phyloP scores from a whole-genome alignment of 2,329 filamentous ascomycete genomes.

The Sphaerostilbella broomeana region DNA sequence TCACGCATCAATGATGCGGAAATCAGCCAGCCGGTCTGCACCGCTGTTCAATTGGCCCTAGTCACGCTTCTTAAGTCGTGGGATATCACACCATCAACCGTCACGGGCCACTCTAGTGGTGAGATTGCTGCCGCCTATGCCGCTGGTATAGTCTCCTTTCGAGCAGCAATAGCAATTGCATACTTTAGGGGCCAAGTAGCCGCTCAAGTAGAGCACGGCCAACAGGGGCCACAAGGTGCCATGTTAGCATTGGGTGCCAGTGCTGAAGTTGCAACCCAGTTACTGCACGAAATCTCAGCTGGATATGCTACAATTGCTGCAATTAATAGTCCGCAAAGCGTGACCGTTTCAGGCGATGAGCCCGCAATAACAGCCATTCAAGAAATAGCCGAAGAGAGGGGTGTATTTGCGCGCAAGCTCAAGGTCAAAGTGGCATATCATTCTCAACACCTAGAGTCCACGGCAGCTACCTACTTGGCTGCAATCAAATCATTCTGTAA shows the following conservation, averaged over 20 bases:
- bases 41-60: constrained; percentile 6
- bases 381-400: neutral
- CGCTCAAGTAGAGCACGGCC: constrained; percentile 3
- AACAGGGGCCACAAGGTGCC: constrained; percentile 4
- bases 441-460: constrained; percentile 5
- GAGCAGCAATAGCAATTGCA: constrained; percentile 3
- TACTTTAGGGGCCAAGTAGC: constrained; percentile 9
- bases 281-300: neutral
- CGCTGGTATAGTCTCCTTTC: constrained; percentile 1
- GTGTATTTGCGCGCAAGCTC: constrained; percentile 8
- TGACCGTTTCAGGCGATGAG: constrained; percentile 8
- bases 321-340: constrained; percentile 7
- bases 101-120: constrained; percentile 9
- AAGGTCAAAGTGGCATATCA: constrained; percentile 8
- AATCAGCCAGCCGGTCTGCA: constrained; percentile 9
- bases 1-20: constrained; percentile 1
- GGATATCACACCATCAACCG: constrained; percentile 1
- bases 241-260: constrained; percentile 9
- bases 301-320: constrained; percentile 6
- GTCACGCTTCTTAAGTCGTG: constrained; percentile 2
- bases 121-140: constrained; percentile 11
- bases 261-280: constrained; percentile 4
- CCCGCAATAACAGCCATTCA: constrained; percentile 1
- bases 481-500: no score
- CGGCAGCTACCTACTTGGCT: constrained; percentile 8